Conservation (phyloP, 1,284 basidiomycete species). For the Papiliotrema nemorosa region DNA sequence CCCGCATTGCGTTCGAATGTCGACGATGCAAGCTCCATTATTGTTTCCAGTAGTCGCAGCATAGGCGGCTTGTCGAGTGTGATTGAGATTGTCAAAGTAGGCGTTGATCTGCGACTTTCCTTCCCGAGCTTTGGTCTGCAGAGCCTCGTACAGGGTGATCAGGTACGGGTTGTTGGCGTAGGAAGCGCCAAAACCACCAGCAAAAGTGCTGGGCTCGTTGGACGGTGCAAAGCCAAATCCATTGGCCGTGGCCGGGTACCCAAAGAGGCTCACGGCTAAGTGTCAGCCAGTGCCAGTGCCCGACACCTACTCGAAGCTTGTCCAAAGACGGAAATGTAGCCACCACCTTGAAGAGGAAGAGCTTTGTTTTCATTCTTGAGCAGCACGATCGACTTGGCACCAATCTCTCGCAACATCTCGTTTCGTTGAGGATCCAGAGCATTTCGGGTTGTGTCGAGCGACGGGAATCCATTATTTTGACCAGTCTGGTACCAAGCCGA, state of each 20-base stretch:
- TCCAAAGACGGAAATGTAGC: constrained; percentile 5
- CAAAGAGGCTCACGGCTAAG: constrained; percentile 10
- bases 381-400: constrained; percentile 16
- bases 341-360: constrained; percentile 3
- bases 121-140: constrained; percentile 6
- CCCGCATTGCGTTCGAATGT: constrained; percentile 10
- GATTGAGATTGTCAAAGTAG: constrained; percentile 19
- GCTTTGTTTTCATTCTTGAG: constrained; percentile 13
- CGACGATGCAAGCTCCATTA: constrained; percentile 10
- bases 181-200: constrained; percentile 11
- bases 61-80: constrained; percentile 12
- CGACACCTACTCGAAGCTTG: constrained; percentile 3
- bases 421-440: constrained; percentile 9
- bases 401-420: constrained; percentile 21
- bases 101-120: constrained; percentile 11
- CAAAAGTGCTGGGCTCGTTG: constrained; percentile 5
- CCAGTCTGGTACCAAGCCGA: constrained; percentile 31
- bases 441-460: constrained; percentile 12
- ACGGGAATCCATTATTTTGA: constrained; percentile 24
- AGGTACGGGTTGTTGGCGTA: constrained; percentile 11
- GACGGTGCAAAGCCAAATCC: constrained; percentile 3
- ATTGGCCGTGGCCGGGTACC: constrained; percentile 10
- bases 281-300: constrained; percentile 1
- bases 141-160: constrained; percentile 11
- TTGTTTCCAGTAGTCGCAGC: constrained; percentile 6